phyloP scores from a whole-genome alignment of 2,329 filamentous ascomycete genomes.

The Teratosphaeria gauchensis region DNA sequence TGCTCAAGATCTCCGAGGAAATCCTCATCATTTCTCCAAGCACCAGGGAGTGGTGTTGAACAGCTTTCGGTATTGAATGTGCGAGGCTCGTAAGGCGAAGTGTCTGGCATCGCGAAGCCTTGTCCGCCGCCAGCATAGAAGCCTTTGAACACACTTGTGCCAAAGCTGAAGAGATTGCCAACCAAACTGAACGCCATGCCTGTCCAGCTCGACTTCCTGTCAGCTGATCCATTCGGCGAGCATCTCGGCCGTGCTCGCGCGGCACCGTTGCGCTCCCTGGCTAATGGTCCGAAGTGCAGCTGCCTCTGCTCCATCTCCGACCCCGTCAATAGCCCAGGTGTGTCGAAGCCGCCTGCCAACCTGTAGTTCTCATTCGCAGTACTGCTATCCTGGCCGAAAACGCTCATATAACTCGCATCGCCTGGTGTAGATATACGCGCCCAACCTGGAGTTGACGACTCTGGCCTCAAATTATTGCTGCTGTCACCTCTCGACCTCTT shows the following conservation, averaged over 20 bases:
- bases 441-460: slow-evolving; percentile 10
- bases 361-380: slow-evolving; percentile 44
- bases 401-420: slow-evolving; percentile 13
- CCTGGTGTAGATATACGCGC: slow-evolving; percentile 13
- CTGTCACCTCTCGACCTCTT: slow-evolving; percentile 23
- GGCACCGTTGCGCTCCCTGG: slow-evolving; percentile 28
- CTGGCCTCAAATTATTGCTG: slow-evolving; percentile 2
- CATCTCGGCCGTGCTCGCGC: slow-evolving; percentile 9
- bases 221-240: slow-evolving; percentile 6
- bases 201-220: slow-evolving; percentile 40
- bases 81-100: neutral
- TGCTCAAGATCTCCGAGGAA: slow-evolving; percentile 28
- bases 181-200: slow-evolving; percentile 52
- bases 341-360: slow-evolving; percentile 42
- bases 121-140: slow-evolving; percentile 71
- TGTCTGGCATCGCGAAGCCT: slow-evolving; percentile 50
- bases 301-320: slow-evolving; percentile 25
- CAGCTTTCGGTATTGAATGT: slow-evolving; percentile 9
- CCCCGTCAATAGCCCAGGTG: slow-evolving; percentile 30
- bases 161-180: slow-evolving; percentile 79
- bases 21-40: slow-evolving; percentile 42
- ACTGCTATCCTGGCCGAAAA: slow-evolving; percentile 27
- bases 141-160: slow-evolving; percentile 62
- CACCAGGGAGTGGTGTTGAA: slow-evolving; percentile 43
- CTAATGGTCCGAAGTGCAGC: slow-evolving; percentile 20